These are phyloP conservation scores for Thuja plicata DNA, from an alignment of 83 land plant species.

Conservation along the genomic window DNA sequence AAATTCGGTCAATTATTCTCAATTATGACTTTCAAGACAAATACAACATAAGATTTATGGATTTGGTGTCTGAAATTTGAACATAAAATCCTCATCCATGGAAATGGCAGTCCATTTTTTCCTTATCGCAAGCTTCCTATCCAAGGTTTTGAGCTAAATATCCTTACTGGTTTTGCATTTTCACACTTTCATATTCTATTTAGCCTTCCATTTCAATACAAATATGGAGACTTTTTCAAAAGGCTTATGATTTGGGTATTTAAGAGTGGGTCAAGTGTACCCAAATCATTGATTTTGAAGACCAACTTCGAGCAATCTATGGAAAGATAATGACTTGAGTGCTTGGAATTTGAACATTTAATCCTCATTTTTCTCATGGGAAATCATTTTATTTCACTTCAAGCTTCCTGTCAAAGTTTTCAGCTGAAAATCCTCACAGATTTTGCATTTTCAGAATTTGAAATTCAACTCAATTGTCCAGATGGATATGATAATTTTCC, in stretches of 20 bases:
- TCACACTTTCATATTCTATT: background rate
- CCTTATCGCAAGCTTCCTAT: background rate
- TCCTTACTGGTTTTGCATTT: background rate
- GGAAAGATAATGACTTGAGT: background rate
- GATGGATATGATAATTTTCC: background rate
- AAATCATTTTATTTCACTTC: background rate
- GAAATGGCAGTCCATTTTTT: background rate
- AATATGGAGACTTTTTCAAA: background rate
- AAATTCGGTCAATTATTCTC: background rate
- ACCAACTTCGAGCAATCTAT: background rate
- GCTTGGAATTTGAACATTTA: background rate
- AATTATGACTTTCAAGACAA: background rate
- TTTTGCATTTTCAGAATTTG: background rate
- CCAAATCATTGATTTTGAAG: background rate
- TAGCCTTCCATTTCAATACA: background rate
- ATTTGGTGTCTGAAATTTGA: background rate
- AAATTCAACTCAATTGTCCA: background rate
- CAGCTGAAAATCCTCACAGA: background rate
- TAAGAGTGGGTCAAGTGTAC: background rate
- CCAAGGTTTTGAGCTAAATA: background rate
- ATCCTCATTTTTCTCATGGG: background rate
- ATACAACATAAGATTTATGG: background rate
- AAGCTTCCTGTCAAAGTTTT: background rate
- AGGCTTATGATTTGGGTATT: background rate
- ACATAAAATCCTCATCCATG: background rate